Evolutionary conservation across 805 yeast genomes (phyloP), one percentile per base, ranked within the genome.

Genomic region (Grigorovia jiainica): DNA sequence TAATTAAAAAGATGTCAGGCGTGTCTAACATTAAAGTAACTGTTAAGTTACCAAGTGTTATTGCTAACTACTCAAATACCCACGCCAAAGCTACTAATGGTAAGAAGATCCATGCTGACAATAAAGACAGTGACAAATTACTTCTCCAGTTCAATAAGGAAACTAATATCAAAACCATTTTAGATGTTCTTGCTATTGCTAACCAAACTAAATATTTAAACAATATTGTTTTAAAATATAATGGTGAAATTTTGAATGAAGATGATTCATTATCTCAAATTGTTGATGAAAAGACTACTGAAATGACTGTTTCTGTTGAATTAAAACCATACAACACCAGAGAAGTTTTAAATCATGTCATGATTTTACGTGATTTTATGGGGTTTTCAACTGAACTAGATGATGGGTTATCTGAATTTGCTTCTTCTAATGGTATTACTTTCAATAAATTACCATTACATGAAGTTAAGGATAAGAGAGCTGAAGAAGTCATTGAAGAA

Each of bases 341-440:
- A 41, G 60, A 58, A 17, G 59, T 54, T n/a, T 42, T 58, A 33
- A 54, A 50, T 43, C 65, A 62, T 43, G 45, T 60, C 7, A 39
- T 57, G 15, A 49, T 54, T 21, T 48, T 59, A 34, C 61, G 65
- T 45, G 62, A 60, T 34, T 53, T 56, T 34, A 41, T 61, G 37
- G 66, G 66, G 1, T 60, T 62, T 42, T 43, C 55, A 10, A 46
- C 58, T 20, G 66, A 60, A 43, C 45, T 58, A 18, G 54, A 46
- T 2, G 66, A 62, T 43, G 55, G 52, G 13, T 37, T 59, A 18
- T 52, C 65, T 18, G 61, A 58, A 17, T 60, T 48, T 49, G 60
- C 65, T 1, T 44, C 54, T 29, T 58, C 65, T 7, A 53, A 61
- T 7, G 60, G 60, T 20, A 47, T 57, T 8, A 59, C 54, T 38